Conservation (phyloP, 2,329 filamentous ascomycete genomes). For the Alternaria burnsii region DNA sequence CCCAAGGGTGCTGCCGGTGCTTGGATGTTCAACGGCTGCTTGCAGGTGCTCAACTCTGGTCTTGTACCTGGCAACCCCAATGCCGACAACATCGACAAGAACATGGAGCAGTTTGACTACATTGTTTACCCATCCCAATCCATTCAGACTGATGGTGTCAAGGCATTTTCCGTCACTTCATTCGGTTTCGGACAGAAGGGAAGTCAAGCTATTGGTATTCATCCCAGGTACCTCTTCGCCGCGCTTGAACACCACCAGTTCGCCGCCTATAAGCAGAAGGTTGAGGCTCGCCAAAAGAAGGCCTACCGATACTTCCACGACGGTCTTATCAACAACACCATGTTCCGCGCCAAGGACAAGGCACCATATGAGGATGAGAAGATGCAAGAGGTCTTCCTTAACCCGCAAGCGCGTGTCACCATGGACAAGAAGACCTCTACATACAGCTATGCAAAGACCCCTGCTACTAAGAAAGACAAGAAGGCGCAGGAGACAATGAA, state of each 20-base stretch:
- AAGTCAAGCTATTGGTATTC: slow-evolving; percentile 94
- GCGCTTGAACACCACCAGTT: slow-evolving; percentile 90
- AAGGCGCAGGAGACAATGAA: slow-evolving; percentile 71
- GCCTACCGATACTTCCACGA: slow-evolving; percentile 99
- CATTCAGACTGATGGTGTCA: slow-evolving; percentile 97
- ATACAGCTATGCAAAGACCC: slow-evolving; percentile 70
- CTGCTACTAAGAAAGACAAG: slow-evolving; percentile 69
- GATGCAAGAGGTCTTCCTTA: slow-evolving; percentile 87
- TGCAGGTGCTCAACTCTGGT: slow-evolving; percentile 93
- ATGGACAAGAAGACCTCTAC: slow-evolving; percentile 86
- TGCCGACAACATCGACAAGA: slow-evolving; percentile 93
- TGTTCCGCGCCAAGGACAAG: slow-evolving; percentile 95
- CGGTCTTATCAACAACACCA: slow-evolving; percentile 94
- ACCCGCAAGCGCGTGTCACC: slow-evolving; percentile 87
- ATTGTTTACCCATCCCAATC: slow-evolving; percentile 95
- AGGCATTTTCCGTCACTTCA: slow-evolving; percentile 98
- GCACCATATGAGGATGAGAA: slow-evolving; percentile 89
- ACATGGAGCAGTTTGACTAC: slow-evolving; percentile 98
- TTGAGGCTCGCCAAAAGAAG: slow-evolving; percentile 95
- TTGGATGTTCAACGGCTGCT: slow-evolving; percentile 99
- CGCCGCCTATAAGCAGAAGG: slow-evolving; percentile 83
- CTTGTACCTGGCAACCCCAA: slow-evolving; percentile 97
- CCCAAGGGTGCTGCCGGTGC: slow-evolving; percentile 99
- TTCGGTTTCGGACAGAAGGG: slow-evolving; percentile 99
- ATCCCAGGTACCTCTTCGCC: slow-evolving; percentile 94